A percentile compares a stretch with the other conserved stretches of the same genome.
phyloP scores from a whole-genome alignment of 805 yeast genomes.

The Wickerhamiella sorbophila region DNA sequence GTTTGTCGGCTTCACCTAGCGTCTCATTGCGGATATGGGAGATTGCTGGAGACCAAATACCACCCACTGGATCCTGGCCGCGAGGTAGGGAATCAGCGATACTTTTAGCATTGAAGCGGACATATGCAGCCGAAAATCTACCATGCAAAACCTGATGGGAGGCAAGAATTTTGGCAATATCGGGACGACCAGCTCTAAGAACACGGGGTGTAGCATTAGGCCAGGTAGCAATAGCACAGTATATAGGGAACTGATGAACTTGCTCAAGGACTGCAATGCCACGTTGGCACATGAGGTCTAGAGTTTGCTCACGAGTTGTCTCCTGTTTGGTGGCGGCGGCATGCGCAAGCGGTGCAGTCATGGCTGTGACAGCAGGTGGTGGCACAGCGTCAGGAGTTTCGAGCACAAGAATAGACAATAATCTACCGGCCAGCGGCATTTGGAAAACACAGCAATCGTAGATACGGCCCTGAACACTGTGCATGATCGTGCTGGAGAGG shows the following conservation, averaged over 20 bases:
- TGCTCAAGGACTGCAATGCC: conserved; percentile 34
- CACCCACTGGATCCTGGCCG: conserved; percentile 65
- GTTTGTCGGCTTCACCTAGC: conserved; percentile 51
- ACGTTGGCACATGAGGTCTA: conserved; percentile 37
- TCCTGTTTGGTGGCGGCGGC: conserved; percentile 20
- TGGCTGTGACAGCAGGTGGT: conserved; percentile 21
- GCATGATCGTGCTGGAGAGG: conserved; percentile 66
- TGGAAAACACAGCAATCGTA: conserved; percentile 90
- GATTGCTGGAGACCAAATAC: conserved; percentile 69
- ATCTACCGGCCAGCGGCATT: conserved; percentile 60
- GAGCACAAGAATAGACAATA: conserved; percentile 69
- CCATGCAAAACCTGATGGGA: conserved; percentile 69
- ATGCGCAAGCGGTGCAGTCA: conserved; percentile 31
- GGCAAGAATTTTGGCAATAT: conserved; percentile 81
- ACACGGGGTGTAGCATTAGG: conserved; percentile 76
- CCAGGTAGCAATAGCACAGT: conserved; percentile 68
- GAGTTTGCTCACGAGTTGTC: conserved; percentile 19
- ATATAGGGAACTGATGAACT: conserved; percentile 61
- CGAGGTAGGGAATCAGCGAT: conserved; percentile 46
- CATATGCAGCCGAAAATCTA: conserved; percentile 59
- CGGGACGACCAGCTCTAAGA: conserved; percentile 70
- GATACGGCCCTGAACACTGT: conserved; percentile 56
- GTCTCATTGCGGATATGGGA: conserved; percentile 51
- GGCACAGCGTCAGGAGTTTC: conserved; percentile 46
- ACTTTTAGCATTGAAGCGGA: conserved; percentile 61